Base-by-base conservation (phyloP, 2,329 filamentous ascomycete genomes). In the Aspergillus sp. region DNA sequence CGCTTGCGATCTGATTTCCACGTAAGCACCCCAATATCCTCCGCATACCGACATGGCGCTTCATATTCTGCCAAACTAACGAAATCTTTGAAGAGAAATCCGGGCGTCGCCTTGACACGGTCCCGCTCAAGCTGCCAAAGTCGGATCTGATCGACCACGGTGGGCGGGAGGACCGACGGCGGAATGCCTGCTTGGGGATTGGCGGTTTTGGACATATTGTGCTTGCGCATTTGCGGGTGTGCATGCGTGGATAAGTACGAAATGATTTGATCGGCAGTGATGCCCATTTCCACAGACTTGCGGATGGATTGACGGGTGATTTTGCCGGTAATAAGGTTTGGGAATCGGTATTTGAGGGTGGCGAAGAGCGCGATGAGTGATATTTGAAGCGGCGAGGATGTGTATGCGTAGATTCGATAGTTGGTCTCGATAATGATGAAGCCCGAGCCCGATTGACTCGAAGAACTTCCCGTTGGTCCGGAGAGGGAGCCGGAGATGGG, bases 101-200 rank as follows among this genome's bases (percentile, higher is more conserved):
- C 93, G 1, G 78, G 73, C 4, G 82, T 88, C 1, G 86, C 82
- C 65, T 86, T 86, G 80, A 98, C 94, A 43, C 93, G 80, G 72
- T 98, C 93, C 53, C 91, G 89, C 68, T 98, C 93, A 44, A 97
- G 82, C 72, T 98, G 91, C 93, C 93, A 98, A 19, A 98, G 80
- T 2, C 90, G 80, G 59, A 98, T 96, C 73, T 98, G 93, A 68
- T 98, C 93, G 52, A 96, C 88, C 10, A 98, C 93, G 0, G 94
- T 97, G 0, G 93, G 90, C 1, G 94, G 93, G 2, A 98, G 77
- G 10, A 95, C 80, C 1, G 90, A 86, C 0, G 68, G 60, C 2
- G 68, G 60, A 8, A 68, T 53, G 3, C 66, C 64, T 3, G 60
- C 52, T 19, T 59, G 57, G 27, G 64, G 78, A 59, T 42, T 74